These are phyloP conservation scores for Nakaseomyces glabratus DNA, from an alignment of 1,139 yeast genomes.

Conservation along the genomic window DNA sequence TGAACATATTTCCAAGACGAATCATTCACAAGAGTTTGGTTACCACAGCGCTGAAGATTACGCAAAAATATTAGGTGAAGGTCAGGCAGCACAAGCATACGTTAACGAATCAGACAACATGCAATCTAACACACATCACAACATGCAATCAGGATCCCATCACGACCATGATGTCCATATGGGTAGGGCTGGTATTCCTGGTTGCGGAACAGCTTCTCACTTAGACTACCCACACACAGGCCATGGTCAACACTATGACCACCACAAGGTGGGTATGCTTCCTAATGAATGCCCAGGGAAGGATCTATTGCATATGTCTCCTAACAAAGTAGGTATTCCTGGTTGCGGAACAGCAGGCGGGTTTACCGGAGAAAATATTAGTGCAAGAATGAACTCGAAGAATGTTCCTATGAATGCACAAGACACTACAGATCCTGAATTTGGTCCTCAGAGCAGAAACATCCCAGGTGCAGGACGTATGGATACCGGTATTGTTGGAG, in stretches of 20 bases:
- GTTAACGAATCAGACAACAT: constrained; percentile 6
- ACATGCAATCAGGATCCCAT: constrained; percentile 10
- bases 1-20: background rate
- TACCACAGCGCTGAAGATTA: constrained; percentile 11
- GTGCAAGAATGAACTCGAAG: constrained; percentile 15
- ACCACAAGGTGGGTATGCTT: constrained; percentile 9
- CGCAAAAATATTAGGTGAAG: constrained; percentile 13
- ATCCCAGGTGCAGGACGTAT: constrained; percentile 17
- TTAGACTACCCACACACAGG: constrained; percentile 6
- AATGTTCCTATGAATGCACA: constrained; percentile 11
- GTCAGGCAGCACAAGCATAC: constrained; percentile 14
- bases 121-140: constrained; percentile 5
- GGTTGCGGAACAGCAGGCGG: constrained; percentile 13
- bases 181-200: constrained; percentile 6
- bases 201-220: constrained; percentile 3
- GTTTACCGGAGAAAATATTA: constrained; percentile 7
- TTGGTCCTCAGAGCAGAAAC: constrained; percentile 10
- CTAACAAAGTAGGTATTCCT: constrained; percentile 11
- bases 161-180: constrained; percentile 4
- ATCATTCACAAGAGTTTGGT: constrained; percentile 7
- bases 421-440: constrained; percentile 11
- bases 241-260: constrained; percentile 1
- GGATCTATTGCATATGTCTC: constrained; percentile 6
- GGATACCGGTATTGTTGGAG: constrained; percentile 10
- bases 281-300: constrained; percentile 11